Evolutionary conservation across 352 stramenopile genomes (phyloP), one percentile per base, ranked within the genome.

Genomic region (Phytophthora chlamydospora): DNA sequence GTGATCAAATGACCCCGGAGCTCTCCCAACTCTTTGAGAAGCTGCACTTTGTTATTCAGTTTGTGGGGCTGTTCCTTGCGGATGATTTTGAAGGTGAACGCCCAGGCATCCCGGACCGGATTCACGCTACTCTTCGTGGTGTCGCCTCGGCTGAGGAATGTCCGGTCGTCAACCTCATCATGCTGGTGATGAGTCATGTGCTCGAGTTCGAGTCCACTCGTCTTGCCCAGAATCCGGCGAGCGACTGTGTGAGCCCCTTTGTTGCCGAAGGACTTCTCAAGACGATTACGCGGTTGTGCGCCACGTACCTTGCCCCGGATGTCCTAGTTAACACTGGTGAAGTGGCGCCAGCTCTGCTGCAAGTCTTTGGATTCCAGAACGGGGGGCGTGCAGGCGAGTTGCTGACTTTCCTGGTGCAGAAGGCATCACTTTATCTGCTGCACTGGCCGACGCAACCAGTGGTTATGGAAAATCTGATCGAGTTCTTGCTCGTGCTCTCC

Each of bases 391-490:
- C 72, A 0, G 62, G 62, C 2, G 78, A 92, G 33, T 53, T 96
- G 8, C 61, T 93, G 13, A 80, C 80, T 42, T 91, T 96, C 36
- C 63, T 94, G 13, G 69, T 93, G 1, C 73, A 93, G 51, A 73
- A 88, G 39, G 70, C 69, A 34, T 87, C 78, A 6, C 47, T 85
- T 19, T 96, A 94, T 38, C 47, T 96, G 34, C 71, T 91, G 33
- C 76, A 93, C 60, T 96, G 87, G 87, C 78, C 86, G 0, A 93
- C 85, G 1, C 83, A 96, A 27, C 85, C 87, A 0, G 65, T 92
- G 3, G 84, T 96, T 42, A 93, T 93, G 75, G 69, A 94, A 60
- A 83, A 96, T 32, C 61, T 92, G 4, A 89, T 95, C 44, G 74
- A 93, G 39, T 88, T 90, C 21, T 57, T 95, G 24, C 54, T 95